Evolutionary conservation across 2,329 filamentous ascomycete genomes (phyloP).

Genomic region (Neofusicoccum laricinum): DNA sequence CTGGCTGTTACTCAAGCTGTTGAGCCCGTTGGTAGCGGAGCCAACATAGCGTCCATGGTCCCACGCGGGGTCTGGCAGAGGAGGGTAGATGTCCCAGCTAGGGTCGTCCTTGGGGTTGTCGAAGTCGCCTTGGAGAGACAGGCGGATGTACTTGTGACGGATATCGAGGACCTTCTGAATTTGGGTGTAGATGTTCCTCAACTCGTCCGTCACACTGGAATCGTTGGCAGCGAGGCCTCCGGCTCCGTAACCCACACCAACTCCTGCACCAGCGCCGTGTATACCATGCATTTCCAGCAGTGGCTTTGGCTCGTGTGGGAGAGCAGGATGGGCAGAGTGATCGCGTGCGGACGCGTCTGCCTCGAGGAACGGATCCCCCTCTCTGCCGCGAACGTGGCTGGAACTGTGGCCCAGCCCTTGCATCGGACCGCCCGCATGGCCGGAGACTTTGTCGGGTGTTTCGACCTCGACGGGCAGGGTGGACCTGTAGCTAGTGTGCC

Average conservation of each 20-base stretch:
- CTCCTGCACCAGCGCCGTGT: conserved; percentile 56
- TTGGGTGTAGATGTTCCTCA: conserved; percentile 82
- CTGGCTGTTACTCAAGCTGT: conserved; percentile 38
- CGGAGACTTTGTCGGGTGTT: conserved; percentile 30
- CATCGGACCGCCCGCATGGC: conserved; percentile 27
- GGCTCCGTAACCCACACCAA: conserved; percentile 59
- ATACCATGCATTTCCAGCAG: conserved; percentile 54
- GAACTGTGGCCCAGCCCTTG: conserved; percentile 24
- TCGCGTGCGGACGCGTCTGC: conserved; percentile 49
- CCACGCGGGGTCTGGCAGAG: conserved; percentile 90
- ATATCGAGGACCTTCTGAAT: conserved; percentile 87
- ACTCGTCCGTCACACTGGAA: conserved; percentile 76
- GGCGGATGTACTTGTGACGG: conserved; percentile 79
- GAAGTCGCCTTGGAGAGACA: conserved; percentile 76
- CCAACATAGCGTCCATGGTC: conserved; percentile 53
- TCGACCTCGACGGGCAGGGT: conserved; percentile 34
- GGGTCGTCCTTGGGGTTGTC: conserved; percentile 87
- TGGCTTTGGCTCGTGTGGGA: conserved; percentile 57
- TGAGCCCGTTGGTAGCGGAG: conserved; percentile 19
- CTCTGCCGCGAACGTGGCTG: not conserved
- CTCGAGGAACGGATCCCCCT: conserved; percentile 36
- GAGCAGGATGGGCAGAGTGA: conserved; percentile 49
- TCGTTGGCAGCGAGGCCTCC: conserved; percentile 70
- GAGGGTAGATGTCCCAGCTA: conserved; percentile 84
- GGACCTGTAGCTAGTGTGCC: conserved; percentile 22